Base-by-base conservation (phyloP, 345 rosid genomes). In the Gynandropsis gynandra region DNA sequence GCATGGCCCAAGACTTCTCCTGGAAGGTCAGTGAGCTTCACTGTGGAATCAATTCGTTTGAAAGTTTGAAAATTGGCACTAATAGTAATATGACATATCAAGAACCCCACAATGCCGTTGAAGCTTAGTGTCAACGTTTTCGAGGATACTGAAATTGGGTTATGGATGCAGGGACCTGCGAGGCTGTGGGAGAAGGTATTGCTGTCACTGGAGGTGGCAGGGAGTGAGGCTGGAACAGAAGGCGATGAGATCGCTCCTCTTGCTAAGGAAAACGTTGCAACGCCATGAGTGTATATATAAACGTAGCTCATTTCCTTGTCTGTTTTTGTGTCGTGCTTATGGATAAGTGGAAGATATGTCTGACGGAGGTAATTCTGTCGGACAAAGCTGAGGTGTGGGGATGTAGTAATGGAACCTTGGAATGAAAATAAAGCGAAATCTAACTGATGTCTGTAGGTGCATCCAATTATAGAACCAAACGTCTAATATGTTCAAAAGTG, bases 1-100 rank as follows among this genome's bases (percentile, higher is more conserved):
- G 98, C 64, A 92, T 92, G 98, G 79, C 82, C 37, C 84, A 76
- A 67, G 96, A 92, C 56, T 72, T 84, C 50, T 92, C 98, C 31
- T 92, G 96, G 98, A 87, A 87, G 96, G 97, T 86, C 15, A 69
- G 87, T 72, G 50, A 24, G 29, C 29, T 24, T 24, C 29, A 24
- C 29, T 5, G 5, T 24, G 29, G 29, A 34, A 48, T 17, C 16
- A 12, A 14, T 12, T 3, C 16, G 37, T 43, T 57, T 5, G 14
- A 9, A 42, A 4, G 5, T 11, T 27, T 17, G 31, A 8, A 32
- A 29, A 43, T 40, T 52, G 42, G 13, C n/a, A n/a, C n/a, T 5
- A 5, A 24, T 24, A 24, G 5, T 24, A 24, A 2, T 5, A 24
- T 24, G 4, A 2, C 29, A 24, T 5, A 24, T 24, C 29, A 24